A percentile compares a stretch with the other conserved stretches of the same genome.
phyloP scores from a whole-genome alignment of 208 protist species.

The Crithidia sp. region DNA sequence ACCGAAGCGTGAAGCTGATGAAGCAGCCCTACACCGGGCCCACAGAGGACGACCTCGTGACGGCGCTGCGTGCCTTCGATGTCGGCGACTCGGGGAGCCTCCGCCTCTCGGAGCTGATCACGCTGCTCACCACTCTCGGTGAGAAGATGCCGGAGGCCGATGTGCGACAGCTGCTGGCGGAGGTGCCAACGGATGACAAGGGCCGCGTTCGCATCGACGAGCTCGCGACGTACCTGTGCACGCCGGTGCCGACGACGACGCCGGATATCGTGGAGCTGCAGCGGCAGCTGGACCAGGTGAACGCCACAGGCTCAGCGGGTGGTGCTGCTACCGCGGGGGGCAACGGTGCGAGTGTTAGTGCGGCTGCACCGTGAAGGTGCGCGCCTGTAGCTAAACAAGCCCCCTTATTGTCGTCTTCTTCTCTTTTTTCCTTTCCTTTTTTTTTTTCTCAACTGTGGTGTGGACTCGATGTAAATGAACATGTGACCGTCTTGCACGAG shows the following conservation, averaged over 20 bases:
- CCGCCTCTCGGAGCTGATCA: conserved; percentile 81
- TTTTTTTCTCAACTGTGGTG: background rate
- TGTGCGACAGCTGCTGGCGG: conserved; percentile 83
- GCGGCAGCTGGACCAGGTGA: conserved; percentile 60
- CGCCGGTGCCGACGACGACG: conserved; percentile 84
- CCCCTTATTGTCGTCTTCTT: background rate
- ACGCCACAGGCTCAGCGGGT: background rate
- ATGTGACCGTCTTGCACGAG: background rate
- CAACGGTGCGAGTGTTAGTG: background rate
- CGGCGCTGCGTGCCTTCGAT: conserved; percentile 87
- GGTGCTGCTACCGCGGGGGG: background rate
- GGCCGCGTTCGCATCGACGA: conserved; percentile 84
- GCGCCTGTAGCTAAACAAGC: background rate
- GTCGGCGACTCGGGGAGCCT: conserved; percentile 69
- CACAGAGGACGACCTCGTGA: conserved; percentile 85
- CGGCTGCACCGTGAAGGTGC: background rate
- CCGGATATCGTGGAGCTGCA: conserved; percentile 89
- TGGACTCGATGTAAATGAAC: too few relatives aligned
- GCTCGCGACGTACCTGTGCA: conserved; percentile 79
- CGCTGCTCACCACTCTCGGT: conserved; percentile 82
- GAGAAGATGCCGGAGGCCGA: conserved; percentile 91
- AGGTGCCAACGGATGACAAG: conserved; percentile 77
- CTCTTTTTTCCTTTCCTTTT: background rate
- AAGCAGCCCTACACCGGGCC: conserved; percentile 87
- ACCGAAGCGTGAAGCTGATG: conserved; percentile 89